These are phyloP conservation scores for Geosmithia putterillii DNA, from an alignment of 2,329 filamentous ascomycete species.

Conservation along the genomic window DNA sequence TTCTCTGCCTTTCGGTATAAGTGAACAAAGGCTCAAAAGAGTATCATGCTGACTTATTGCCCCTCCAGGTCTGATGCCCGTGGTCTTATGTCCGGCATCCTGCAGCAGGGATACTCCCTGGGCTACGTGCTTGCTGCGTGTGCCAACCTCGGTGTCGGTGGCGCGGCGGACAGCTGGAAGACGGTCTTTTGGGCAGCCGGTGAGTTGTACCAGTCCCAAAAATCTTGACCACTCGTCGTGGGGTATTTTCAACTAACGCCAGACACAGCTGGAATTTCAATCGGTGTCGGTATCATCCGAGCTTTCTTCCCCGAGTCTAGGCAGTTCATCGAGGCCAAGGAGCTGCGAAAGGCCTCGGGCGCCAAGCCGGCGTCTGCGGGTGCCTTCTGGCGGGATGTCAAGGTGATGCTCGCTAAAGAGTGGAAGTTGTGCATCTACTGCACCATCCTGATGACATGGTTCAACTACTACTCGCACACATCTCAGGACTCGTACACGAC, in stretches of 20 bases:
- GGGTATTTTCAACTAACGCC: no score
- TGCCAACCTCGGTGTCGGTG: slow-evolving; percentile 62
- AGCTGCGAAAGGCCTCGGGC: slow-evolving; percentile 30
- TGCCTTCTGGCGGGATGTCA: slow-evolving; percentile 58
- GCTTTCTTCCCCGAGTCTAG: slow-evolving; percentile 61
- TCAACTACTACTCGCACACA: slow-evolving; percentile 66
- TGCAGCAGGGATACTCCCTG: slow-evolving; percentile 72
- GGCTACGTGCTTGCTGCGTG: slow-evolving; percentile 71
- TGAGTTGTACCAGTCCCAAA: slow-evolving; percentile 13
- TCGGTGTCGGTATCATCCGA: slow-evolving; percentile 55
- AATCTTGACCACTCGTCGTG: not conserved
- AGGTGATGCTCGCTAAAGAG: slow-evolving; percentile 53
- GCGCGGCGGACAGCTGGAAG: slow-evolving; percentile 54
- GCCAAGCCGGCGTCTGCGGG: slow-evolving; percentile 24
- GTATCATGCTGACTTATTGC: slow-evolving; percentile 5
- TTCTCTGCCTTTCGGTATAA: not conserved
- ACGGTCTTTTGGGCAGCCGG: slow-evolving; percentile 60
- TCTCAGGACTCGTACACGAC: slow-evolving; percentile 75
- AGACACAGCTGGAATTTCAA: slow-evolving; percentile 48
- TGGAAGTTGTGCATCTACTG: slow-evolving; percentile 73
- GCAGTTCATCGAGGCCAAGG: slow-evolving; percentile 61
- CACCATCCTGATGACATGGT: slow-evolving; percentile 67
- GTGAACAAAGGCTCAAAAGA: not conserved
- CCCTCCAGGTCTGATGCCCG: slow-evolving; percentile 44
- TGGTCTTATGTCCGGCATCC: slow-evolving; percentile 69